Base-by-base conservation (phyloP, 1,139 yeast genomes). In the Candida sp. region DNA sequence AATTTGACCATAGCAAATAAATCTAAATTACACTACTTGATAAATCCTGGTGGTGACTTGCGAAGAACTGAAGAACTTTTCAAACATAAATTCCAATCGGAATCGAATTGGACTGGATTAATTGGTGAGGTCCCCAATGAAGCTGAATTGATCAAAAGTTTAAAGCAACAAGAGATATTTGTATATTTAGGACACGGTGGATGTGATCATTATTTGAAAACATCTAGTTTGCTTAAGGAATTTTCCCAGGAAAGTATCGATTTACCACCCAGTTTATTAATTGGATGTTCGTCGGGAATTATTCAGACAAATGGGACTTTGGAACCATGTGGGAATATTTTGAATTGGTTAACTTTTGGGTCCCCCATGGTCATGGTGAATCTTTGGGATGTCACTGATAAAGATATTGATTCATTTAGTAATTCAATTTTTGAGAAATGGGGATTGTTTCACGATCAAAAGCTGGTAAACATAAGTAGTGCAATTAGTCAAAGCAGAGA, bases 301-400 rank as follows among this genome's bases (percentile, higher is more conserved):
- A 66, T 89, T 42, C 73, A 73, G 21, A 66, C 66, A 12, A 75
- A 78, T 46, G 91, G 95, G 2, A 60, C 73, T 8, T 71, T 86
- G 45, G 89, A 83, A 49, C 84, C 95, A 0, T 75, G 77, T 56
- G 97, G 98, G 0, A 86, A 90, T 5, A 77, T 88, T 0, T 76
- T 79, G 52, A 82, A 86, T 43, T 90, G 91, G 73, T 60, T 91
- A 32, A 68, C 77, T 4, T 93, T 93, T 29, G 96, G 95, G 0
- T 79, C 89, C 38, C 95, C 96, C 0, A 76, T 87, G 82, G 75
- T 89, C 1, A 66, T 93, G 36, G 97, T 89, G 0, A 90, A 89
- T 56, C 66, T 93, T 50, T 93, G 99, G 99, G 97, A 90, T 63
- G 98, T 93, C 4, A 93, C 98, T 0, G 99, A 93, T 61, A 90